Evolutionary conservation across 73 alveolate genomes (phyloP).

Genomic region (Durusdinium trenchii): DNA sequence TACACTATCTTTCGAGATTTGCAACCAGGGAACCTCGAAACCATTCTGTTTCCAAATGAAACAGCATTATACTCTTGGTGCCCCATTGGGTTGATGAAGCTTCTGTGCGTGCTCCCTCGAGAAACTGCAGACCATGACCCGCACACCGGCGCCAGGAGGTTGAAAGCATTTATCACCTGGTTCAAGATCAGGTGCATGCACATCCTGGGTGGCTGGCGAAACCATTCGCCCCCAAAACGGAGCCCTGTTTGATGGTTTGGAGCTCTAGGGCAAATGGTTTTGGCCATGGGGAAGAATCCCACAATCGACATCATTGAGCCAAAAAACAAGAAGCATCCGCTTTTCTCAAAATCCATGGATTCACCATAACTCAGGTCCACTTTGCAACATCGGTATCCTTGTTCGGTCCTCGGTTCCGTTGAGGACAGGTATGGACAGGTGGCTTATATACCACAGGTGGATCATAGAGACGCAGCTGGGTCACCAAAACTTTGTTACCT

Average conservation of each 20-base stretch:
- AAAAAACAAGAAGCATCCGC: not conserved
- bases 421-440: too few species aligned
- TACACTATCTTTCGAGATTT: not conserved
- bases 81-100: not conserved
- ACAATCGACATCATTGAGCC: not conserved
- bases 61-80: not conserved
- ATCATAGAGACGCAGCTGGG: not conserved
- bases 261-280: not conserved
- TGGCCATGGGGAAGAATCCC: too few species aligned
- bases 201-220: constrained; percentile 26
- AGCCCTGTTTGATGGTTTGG: not conserved
- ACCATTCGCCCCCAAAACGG: too few species aligned
- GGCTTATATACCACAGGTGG: not conserved
- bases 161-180: not conserved
- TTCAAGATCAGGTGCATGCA: not conserved
- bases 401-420: not conserved
- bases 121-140: constrained; percentile 18
- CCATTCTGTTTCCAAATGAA: constrained; percentile 16
- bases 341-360: not conserved
- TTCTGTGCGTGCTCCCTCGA: not conserved
- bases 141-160: constrained; percentile 23
- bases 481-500: not conserved
- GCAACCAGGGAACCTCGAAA: constrained; percentile 7
- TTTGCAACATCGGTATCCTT: constrained; percentile 16
- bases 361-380: not conserved